Evolutionary conservation across 2,329 filamentous ascomycete genomes (phyloP).

Genomic region (Aspergillus tamarii): DNA sequence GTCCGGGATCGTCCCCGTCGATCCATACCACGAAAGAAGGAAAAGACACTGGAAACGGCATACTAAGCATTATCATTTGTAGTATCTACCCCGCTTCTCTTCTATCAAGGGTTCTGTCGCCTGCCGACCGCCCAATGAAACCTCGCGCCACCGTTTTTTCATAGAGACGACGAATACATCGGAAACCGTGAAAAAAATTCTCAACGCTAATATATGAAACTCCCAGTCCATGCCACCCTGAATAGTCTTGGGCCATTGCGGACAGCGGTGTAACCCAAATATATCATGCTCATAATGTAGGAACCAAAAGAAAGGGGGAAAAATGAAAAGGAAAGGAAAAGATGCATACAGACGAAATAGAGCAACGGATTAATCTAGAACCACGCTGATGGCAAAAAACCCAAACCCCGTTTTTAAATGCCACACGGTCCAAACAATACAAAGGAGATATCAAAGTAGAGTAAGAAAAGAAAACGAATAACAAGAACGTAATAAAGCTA

Average conservation of each 20-base stretch:
- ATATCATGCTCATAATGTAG: slow-evolving; percentile 8
- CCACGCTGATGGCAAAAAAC: slow-evolving; percentile 9
- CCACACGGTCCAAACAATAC: slow-evolving; percentile 5
- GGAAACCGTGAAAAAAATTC: not conserved
- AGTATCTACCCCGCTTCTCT: slow-evolving; percentile 11
- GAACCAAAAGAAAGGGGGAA: not conserved
- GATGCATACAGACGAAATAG: not conserved
- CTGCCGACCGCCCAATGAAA: not conserved
- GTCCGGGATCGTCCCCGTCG: slow-evolving; percentile 5
- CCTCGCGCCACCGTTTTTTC: not conserved
- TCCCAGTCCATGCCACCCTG: slow-evolving; percentile 1
- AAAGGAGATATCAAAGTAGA: slow-evolving; percentile 5
- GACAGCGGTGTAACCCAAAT: slow-evolving; percentile 5
- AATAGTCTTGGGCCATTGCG: not conserved
- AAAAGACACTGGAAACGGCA: not conserved
- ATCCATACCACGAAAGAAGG: slow-evolving; percentile 1
- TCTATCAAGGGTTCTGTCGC: slow-evolving; percentile 1
- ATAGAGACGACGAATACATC: not conserved
- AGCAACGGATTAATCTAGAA: slow-evolving; percentile 8
- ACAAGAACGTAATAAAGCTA: slow-evolving; percentile 10
- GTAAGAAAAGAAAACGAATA: slow-evolving; percentile 1
- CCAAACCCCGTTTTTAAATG: slow-evolving; percentile 17
- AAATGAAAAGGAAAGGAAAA: slow-evolving; percentile 1
- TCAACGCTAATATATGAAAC: slow-evolving; percentile 4
- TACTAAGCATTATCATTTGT: not conserved